Evolutionary conservation across 768 basidiomycete genomes (phyloP), one percentile per base, ranked within the genome.

Genomic region (Leccinellum luteum): DNA sequence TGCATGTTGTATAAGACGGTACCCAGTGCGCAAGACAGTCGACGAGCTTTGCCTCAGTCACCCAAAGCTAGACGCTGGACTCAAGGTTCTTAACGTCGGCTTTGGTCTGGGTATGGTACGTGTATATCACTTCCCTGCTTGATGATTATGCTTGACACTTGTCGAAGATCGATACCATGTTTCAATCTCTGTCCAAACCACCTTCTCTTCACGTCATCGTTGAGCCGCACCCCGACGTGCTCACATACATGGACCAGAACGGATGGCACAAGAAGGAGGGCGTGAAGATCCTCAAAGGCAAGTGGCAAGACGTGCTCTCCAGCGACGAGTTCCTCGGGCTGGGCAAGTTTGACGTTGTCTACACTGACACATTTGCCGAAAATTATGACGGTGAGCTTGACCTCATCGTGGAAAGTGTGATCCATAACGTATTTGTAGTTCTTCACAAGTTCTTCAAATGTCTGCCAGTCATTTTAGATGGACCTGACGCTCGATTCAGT

Each of bases 311-410:
- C 61, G 88, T 84, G 55, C 73, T 94, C 45, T 81, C 82, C 32
- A 76, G 71, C 44, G 79, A 84, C 14, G 78, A 82, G 30, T 76
- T 92, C n/a, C 73, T 82, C 21, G 76, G 62, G 28, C 72, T 81
- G n/a, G 85, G 86, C 23, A 90, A 86, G 0, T 98, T 94, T 66
- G 94, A 97, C 66, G 80, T 87, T 14, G 71, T 98, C 35, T 99
- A 96, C 70, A 92, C 89, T 6, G 96, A 97, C 72, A 94, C 94
- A 1, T 97, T 97, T 73, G 88, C 92, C 6, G 97, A 95, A 68
- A 81, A 87, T 52, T 97, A 95, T 64, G 73, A 77, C 55, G 85
- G 85, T 85, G 56, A 52, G 75, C 44, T n/a, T 30, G 7, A 13
- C 12, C 6, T 10, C 41, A 6, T 14, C 6, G 5, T 15, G 17